A percentile compares a stretch with the other conserved stretches of the same genome.
Evolutionary conservation across 1,284 basidiomycete genomes (phyloP).

Genomic region (Abortiporus biennis): DNA sequence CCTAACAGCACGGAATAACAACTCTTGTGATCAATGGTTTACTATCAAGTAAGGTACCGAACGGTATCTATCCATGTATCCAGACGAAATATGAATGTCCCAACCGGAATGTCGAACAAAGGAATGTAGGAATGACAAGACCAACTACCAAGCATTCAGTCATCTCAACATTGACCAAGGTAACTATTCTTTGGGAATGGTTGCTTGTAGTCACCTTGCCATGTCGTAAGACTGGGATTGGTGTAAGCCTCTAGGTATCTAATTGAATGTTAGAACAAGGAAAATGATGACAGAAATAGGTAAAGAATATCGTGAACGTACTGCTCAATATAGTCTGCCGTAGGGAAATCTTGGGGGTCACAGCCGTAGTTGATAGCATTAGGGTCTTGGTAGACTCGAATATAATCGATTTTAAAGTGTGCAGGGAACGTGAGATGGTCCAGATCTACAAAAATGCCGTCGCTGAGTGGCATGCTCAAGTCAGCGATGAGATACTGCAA

Average conservation of each 20-base stretch:
- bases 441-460: conserved; percentile 65
- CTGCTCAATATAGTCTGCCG: conserved; percentile 66
- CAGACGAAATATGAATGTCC: no score
- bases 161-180: conserved; percentile 44
- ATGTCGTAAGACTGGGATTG: conserved; percentile 29
- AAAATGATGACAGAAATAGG: not conserved
- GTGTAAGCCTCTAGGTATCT: conserved; percentile 30
- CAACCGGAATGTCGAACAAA: no score
- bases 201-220: conserved; percentile 46
- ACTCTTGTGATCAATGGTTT: no score
- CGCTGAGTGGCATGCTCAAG: conserved; percentile 76
- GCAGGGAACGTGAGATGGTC: conserved; percentile 60
- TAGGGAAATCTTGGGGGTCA: conserved; percentile 75
- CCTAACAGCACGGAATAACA: no score
- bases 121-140: no score
- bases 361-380: conserved; percentile 73
- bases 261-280: no score
- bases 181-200: conserved; percentile 52
- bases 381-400: conserved; percentile 76
- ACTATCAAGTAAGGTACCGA: no score
- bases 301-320: conserved; percentile 26
- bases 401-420: conserved; percentile 73
- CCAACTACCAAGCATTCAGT: no score
- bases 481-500: conserved; percentile 70
- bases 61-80: no score